Evolutionary conservation across 371 early-diverging fungal genomes (phyloP).

Genomic region (Apophysomyces ossiformis): DNA sequence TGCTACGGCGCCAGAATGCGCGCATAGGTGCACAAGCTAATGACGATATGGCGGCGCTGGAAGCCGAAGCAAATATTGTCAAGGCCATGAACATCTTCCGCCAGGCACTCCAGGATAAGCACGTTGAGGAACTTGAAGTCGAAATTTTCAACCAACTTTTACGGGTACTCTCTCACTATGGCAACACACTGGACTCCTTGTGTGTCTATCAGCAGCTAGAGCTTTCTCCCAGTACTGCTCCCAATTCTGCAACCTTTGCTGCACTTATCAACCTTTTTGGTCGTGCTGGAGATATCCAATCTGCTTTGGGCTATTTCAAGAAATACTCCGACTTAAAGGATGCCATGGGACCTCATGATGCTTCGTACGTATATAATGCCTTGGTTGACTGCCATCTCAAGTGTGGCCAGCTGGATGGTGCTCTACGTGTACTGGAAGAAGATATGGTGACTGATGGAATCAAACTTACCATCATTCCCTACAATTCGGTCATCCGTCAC

Average conservation of each 20-base stretch:
- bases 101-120: constrained; percentile 25
- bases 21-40: constrained; percentile 27
- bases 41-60: constrained; percentile 31
- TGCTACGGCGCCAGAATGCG: constrained; percentile 41
- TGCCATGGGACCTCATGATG: constrained; percentile 33
- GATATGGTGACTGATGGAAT: constrained; percentile 35
- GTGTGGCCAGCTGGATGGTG: constrained; percentile 38
- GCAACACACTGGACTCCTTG: constrained; percentile 35
- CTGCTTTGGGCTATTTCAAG: constrained; percentile 41
- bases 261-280: constrained; percentile 53
- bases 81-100: constrained; percentile 42
- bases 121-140: constrained; percentile 35
- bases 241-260: constrained; percentile 46
- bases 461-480: constrained; percentile 41
- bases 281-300: constrained; percentile 42
- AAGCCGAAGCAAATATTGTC: constrained; percentile 38
- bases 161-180: constrained; percentile 47
- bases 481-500: constrained; percentile 50
- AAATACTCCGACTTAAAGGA: constrained; percentile 28
- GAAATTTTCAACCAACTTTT: constrained; percentile 49
- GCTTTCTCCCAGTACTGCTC: constrained; percentile 19
- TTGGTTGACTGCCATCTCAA: constrained; percentile 50
- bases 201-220: constrained; percentile 41
- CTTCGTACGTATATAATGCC: constrained; percentile 46
- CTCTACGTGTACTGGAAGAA: constrained; percentile 39